Conservation (phyloP, 2,329 filamentous ascomycete genomes). For the Penicillium sp. region DNA sequence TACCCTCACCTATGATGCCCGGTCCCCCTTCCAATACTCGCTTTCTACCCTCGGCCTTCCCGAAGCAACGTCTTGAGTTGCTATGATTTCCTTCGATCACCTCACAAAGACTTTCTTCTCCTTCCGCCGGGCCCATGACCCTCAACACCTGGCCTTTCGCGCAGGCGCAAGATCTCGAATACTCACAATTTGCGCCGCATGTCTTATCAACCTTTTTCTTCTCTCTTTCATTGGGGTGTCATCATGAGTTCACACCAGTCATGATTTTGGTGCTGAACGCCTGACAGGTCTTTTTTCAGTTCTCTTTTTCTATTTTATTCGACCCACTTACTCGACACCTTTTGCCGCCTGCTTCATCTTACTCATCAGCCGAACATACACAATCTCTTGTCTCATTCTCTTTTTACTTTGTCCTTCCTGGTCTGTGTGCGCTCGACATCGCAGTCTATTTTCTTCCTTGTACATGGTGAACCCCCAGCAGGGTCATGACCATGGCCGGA, state of each 20-base stretch:
- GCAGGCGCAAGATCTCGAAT: constrained; percentile 11
- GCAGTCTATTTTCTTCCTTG: constrained; percentile 18
- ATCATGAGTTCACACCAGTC: constrained; percentile 18
- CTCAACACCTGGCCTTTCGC: constrained; percentile 14
- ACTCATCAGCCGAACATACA: constrained; percentile 15
- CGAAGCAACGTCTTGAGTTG: no score
- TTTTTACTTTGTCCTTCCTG: constrained; percentile 14
- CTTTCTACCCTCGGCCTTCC: neutral
- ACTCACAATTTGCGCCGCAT: constrained; percentile 21
- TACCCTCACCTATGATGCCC: constrained; percentile 9
- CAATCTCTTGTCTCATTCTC: constrained; percentile 18
- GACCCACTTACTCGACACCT: neutral
- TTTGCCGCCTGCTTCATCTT: constrained; percentile 11
- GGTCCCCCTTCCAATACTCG: constrained; percentile 11
- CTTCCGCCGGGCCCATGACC: no score
- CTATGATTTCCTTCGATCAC: no score
- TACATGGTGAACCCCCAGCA: constrained; percentile 26
- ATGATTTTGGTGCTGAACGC: constrained; percentile 21
- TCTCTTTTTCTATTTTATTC: constrained; percentile 8
- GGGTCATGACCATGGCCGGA: constrained; percentile 18
- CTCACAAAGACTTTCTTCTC: no score
- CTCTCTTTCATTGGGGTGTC: constrained; percentile 12
- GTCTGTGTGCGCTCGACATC: constrained; percentile 10
- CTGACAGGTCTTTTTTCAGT: constrained; percentile 8
- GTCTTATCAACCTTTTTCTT: constrained; percentile 12